Evolutionary conservation across 805 yeast genomes (phyloP).

Genomic region (Wickerhamiella parazyma): DNA sequence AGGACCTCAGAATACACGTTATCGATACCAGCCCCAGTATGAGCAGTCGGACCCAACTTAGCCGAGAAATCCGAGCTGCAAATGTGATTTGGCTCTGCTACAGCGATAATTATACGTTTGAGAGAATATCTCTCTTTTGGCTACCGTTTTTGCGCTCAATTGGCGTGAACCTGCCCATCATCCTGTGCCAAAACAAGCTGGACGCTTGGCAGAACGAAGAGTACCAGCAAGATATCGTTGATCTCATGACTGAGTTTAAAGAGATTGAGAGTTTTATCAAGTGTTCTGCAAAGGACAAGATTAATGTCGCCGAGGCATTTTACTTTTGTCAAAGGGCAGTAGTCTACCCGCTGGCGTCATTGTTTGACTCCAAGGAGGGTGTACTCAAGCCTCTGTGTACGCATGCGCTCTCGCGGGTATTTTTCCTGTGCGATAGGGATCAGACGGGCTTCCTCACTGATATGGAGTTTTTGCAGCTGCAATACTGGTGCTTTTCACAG

Average conservation of each 20-base stretch:
- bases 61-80: slow-evolving; percentile 64
- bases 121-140: slow-evolving; percentile 86
- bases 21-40: slow-evolving; percentile 59
- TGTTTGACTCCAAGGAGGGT: slow-evolving; percentile 85
- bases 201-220: slow-evolving; percentile 28
- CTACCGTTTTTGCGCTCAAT: slow-evolving; percentile 80
- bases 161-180: slow-evolving; percentile 91
- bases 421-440: slow-evolving; percentile 72
- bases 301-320: slow-evolving; percentile 81
- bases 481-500: slow-evolving; percentile 60
- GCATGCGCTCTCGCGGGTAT: slow-evolving; percentile 65
- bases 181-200: slow-evolving; percentile 72
- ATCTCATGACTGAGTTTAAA: slow-evolving; percentile 76
- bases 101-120: slow-evolving; percentile 88
- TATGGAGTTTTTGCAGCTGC: slow-evolving; percentile 56
- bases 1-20: slow-evolving; percentile 54
- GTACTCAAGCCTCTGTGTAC: slow-evolving; percentile 63
- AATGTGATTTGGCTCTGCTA: slow-evolving; percentile 93
- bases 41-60: slow-evolving; percentile 45
- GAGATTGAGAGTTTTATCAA: slow-evolving; percentile 88
- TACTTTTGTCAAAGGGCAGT: slow-evolving; percentile 89
- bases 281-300: slow-evolving; percentile 70
- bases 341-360: slow-evolving; percentile 82
- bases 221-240: slow-evolving; percentile 67
- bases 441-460: slow-evolving; percentile 75